phyloP scores from a whole-genome alignment of 2,329 filamentous ascomycete species.

The Cadophora sp. region DNA sequence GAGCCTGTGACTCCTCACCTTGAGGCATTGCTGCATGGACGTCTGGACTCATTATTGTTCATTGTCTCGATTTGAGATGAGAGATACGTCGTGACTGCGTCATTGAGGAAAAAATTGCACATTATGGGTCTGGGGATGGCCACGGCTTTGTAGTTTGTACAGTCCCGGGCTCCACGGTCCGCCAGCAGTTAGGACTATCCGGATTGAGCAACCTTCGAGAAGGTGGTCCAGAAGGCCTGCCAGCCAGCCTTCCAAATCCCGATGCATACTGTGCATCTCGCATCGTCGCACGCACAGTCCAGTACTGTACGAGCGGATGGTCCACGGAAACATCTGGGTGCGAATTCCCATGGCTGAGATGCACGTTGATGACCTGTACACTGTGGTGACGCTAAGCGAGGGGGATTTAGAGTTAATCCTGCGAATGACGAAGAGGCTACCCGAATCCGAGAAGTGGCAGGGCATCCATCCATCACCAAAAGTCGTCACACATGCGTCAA shows the following conservation, averaged over 20 bases:
- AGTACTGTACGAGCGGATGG: neutral
- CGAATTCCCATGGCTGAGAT: conserved; percentile 15
- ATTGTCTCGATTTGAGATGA: conserved; percentile 2
- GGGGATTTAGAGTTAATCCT: conserved; percentile 16
- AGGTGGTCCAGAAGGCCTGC: conserved; percentile 3
- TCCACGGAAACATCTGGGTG: conserved; percentile 12
- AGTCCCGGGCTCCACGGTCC: neutral
- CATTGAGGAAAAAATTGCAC: conserved; percentile 12
- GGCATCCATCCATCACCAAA: neutral
- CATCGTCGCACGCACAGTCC: neutral
- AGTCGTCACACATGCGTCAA: conserved; percentile 3
- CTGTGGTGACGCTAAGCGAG: conserved; percentile 12
- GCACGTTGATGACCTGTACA: conserved; percentile 23
- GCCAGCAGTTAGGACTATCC: conserved; percentile 2
- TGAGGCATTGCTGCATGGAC: conserved; percentile 13
- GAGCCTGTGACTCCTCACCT: conserved; percentile 13
- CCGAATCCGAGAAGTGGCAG: neutral
- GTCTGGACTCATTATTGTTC: neutral
- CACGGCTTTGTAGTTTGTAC: conserved; percentile 1
- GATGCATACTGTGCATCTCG: conserved; percentile 12
- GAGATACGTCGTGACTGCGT: neutral
- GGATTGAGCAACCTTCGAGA: conserved; percentile 21
- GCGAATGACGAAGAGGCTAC: conserved; percentile 3
- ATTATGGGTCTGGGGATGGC: conserved; percentile 1
- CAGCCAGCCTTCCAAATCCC: neutral